phyloP scores from a whole-genome alignment of 73 alveolate genomes.

The Uronychia setigera region DNA sequence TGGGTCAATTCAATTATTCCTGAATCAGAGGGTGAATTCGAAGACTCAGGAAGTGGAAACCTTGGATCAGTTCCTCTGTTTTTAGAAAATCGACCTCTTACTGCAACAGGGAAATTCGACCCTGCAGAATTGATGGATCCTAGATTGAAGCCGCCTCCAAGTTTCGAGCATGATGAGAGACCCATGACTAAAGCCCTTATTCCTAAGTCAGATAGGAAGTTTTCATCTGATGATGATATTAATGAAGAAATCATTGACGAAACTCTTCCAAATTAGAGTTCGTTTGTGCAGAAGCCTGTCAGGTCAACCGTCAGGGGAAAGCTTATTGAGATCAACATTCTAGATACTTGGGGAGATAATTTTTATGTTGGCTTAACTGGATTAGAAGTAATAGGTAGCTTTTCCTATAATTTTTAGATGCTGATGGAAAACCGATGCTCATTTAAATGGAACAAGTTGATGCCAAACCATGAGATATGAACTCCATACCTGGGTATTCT shows the following conservation, averaged over 20 bases:
- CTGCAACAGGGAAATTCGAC: constrained; percentile 28
- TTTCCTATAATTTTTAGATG: constrained; percentile 77
- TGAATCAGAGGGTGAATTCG: background rate
- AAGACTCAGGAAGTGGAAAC: background rate
- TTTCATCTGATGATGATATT: background rate
- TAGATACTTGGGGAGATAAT: constrained; percentile 92
- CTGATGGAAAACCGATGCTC: constrained; percentile 29
- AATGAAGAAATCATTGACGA: background rate
- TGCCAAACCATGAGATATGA: constrained; percentile 81
- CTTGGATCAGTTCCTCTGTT: background rate
- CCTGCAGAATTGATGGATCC: constrained; percentile 25
- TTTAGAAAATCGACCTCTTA: background rate
- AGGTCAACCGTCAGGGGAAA: background rate
- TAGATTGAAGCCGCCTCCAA: background rate
- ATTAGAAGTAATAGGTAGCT: no score
- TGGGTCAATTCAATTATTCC: constrained; percentile 64
- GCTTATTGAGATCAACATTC: constrained; percentile 36
- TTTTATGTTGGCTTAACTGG: constrained; percentile 87
- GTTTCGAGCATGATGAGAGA: background rate
- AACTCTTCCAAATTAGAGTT: background rate
- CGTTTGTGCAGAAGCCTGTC: background rate
- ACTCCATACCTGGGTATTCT: constrained; percentile 56
- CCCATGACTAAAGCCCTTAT: background rate
- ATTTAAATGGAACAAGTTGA: constrained; percentile 42
- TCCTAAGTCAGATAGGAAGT: background rate